Percentiles rank a stretch among this genome's conserved stretches.
Evolutionary conservation across 2,329 filamentous ascomycete species (phyloP).

Genomic region (Colletotrichum ledebouriae): DNA sequence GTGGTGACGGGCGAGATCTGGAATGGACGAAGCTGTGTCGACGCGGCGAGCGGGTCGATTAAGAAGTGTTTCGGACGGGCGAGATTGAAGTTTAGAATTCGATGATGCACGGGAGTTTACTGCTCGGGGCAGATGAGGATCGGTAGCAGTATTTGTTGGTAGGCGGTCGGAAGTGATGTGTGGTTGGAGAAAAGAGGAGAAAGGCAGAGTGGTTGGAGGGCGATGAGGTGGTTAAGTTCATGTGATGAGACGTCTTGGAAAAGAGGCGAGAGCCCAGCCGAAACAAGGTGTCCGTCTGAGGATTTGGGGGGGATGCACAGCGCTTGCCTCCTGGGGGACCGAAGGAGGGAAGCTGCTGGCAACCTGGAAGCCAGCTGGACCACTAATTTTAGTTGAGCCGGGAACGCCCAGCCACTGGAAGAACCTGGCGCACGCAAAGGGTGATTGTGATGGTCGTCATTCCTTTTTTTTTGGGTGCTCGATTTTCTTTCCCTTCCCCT

Average conservation of each 20-base stretch:
- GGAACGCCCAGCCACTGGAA: constrained; percentile 42
- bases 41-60: constrained; percentile 21
- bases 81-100: constrained; percentile 23
- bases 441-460: constrained; percentile 3
- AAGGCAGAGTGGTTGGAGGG: constrained; percentile 38
- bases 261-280: constrained; percentile 41
- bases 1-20: constrained; percentile 38
- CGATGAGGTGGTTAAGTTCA: constrained; percentile 43
- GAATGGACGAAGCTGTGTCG: neutral
- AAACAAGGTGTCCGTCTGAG: constrained; percentile 43
- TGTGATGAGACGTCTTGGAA: constrained; percentile 42
- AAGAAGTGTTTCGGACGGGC: constrained; percentile 13
- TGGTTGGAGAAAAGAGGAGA: constrained; percentile 40
- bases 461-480: too few relatives aligned
- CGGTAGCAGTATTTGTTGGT: constrained; percentile 4
- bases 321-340: constrained; percentile 16
- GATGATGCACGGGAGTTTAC: constrained; percentile 18
- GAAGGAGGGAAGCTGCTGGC: constrained; percentile 30
- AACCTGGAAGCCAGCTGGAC: constrained; percentile 25
- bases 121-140: constrained; percentile 24
- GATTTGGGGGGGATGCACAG: constrained; percentile 38
- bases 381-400: constrained; percentile 41
- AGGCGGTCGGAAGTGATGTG: constrained; percentile 12
- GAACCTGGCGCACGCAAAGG: constrained; percentile 24
- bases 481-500: too few relatives aligned